Evolutionary conservation across 2,329 filamentous ascomycete species (phyloP), one percentile per base, ranked within the genome.

Genomic region (Alternaria panax): DNA sequence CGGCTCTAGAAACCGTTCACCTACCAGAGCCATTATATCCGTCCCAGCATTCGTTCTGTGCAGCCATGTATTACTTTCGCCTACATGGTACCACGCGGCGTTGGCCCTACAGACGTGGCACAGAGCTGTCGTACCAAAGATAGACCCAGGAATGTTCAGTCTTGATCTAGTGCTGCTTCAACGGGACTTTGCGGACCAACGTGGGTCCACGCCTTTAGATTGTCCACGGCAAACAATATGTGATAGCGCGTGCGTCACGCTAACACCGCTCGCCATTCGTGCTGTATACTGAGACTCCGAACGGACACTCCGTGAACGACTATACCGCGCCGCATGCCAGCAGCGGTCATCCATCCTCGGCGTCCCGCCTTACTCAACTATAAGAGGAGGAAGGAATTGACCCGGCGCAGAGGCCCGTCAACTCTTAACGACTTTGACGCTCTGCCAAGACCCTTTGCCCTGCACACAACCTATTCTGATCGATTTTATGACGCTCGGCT

Each of bases 401-500:
- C 30, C 30, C 36, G 28, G 28, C 45, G 45, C 45, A 48, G 30
- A 36, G 20, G 45, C 20, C 28, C 30, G 7, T 34, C 20, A 36
- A 34, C 28, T 34, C 30, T 24, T 48, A 20, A 48, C 22, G 1
- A 8, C 25, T 27, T 48, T 32, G 6, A 22, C 22, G 7, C 9
- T 46, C 27, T 32, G 20, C 20, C 14, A 34, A 48, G 30, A 25
- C 28, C 5, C 5, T 36, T 16, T 9, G 3, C 22, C 45, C 20
- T 48, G 5, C 7, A 48, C 28, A 34, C 16, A 12, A 34, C 8
- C 50, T 54, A 51, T 28, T 38, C 57, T 27, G 3, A 56, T 66
- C 55, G 5, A 70, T 41, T 20, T 16, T 24, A 41, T 71, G 68
- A 59, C 55, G 45, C 64, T 61, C 55, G 51, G 52, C 53, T 40